A percentile compares a stretch with the other conserved stretches of the same genome.
phyloP scores from a whole-genome alignment of 2,329 filamentous ascomycete genomes.

The Beauveria sp. region DNA sequence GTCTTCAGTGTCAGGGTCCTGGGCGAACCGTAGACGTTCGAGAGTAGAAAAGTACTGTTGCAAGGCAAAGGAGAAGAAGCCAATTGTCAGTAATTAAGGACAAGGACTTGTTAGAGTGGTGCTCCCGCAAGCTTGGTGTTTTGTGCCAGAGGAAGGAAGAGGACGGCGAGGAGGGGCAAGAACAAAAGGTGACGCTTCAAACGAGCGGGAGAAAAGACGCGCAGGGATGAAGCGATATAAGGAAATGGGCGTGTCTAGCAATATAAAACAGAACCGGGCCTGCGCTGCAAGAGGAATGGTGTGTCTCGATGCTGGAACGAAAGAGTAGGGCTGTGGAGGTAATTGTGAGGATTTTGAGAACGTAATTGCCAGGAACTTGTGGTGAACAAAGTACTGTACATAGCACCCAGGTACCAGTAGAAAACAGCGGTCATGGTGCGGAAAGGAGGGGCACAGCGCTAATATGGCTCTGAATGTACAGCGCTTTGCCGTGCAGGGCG shows the following conservation, averaged over 20 bases:
- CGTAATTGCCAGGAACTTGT: too few relatives aligned
- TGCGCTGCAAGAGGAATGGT: constrained; percentile 23
- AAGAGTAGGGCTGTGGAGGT: constrained; percentile 15
- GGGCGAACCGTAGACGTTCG: constrained; percentile 61
- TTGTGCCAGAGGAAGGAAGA: not conserved
- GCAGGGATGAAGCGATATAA: constrained; percentile 5
- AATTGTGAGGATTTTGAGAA: not conserved
- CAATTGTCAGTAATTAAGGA: not conserved
- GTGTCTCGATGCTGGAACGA: constrained; percentile 34
- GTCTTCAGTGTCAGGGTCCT: constrained; percentile 28
- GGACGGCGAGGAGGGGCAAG: not conserved
- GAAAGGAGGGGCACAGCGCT: too few relatives aligned
- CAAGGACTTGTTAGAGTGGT: not conserved
- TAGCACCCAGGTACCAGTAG: too few relatives aligned
- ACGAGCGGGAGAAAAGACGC: not conserved
- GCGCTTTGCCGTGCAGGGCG: not conserved
- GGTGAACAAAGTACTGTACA: too few relatives aligned
- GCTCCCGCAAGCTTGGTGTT: not conserved
- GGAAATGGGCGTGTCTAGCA: not conserved
- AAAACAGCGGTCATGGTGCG: too few relatives aligned
- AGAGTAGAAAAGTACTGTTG: constrained; percentile 64
- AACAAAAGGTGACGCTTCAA: not conserved
- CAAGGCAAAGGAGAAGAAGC: not conserved
- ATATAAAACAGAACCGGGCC: constrained; percentile 1
- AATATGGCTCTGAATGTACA: not conserved